phyloP scores from a whole-genome alignment of 495 filamentous ascomycete genomes.

The Pyronema omphalodes region DNA sequence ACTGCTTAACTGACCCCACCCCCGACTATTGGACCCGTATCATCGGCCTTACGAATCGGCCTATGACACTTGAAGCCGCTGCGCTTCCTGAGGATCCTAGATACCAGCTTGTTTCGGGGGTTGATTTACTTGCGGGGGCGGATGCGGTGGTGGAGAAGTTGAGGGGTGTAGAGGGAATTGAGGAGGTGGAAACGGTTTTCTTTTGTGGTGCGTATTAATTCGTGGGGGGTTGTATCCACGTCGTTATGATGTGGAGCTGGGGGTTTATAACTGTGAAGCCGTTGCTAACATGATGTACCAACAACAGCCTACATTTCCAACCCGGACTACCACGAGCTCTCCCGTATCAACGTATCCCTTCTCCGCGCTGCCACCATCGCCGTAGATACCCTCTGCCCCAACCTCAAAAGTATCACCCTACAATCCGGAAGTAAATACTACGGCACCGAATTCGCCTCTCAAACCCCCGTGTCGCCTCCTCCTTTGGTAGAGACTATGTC shows the following conservation, averaged over 20 bases:
- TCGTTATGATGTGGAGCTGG: too few species aligned
- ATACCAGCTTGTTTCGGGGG: constrained; percentile 7
- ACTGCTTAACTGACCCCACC: constrained; percentile 18
- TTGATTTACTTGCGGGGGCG: constrained; percentile 16
- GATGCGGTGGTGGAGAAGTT: constrained; percentile 15
- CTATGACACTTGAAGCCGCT: constrained; percentile 10
- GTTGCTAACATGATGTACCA: neutral
- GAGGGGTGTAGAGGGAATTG: constrained; percentile 15
- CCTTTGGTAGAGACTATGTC: constrained; percentile 25
- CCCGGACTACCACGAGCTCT: neutral
- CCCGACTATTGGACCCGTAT: constrained; percentile 19
- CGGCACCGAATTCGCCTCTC: neutral
- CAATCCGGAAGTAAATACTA: constrained; percentile 29
- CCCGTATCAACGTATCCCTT: neutral
- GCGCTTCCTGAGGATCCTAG: constrained; percentile 12
- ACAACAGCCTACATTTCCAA: neutral
- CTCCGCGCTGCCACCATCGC: constrained; percentile 21
- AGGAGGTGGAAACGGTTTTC: constrained; percentile 12
- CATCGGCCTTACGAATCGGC: constrained; percentile 23
- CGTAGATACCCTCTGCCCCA: constrained; percentile 23
- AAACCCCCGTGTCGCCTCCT: neutral
- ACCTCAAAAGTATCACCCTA: constrained; percentile 26
- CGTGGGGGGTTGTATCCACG: constrained; percentile 12
- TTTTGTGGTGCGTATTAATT: constrained; percentile 10
- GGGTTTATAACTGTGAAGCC: neutral